Percentiles rank a stretch among this genome's conserved stretches.
These are phyloP conservation scores for Ligustrum vulgare DNA, from an alignment of 257 asterid species.

Conservation along the genomic window DNA sequence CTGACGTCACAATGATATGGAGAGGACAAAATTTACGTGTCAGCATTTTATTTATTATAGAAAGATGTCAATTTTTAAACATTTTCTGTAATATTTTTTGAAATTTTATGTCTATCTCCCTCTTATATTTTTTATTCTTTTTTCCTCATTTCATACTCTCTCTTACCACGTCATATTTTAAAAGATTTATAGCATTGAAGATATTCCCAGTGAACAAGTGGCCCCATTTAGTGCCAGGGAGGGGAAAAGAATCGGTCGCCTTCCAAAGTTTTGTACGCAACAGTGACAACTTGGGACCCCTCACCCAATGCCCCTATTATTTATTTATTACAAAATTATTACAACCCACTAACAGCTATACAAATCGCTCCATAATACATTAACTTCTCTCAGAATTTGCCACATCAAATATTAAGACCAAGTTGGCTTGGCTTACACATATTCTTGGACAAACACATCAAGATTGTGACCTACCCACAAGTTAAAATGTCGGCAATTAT, in stretches of 20 bases:
- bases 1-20: too few relatives aligned
- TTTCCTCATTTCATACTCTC: too few relatives aligned
- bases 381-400: not conserved
- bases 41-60: too few relatives aligned
- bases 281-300: conserved; percentile 20
- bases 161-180: too few relatives aligned
- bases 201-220: conserved; percentile 10
- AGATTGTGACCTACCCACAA: not conserved
- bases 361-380: not conserved
- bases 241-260: conserved; percentile 26
- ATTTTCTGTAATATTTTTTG: too few relatives aligned
- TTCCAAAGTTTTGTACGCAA: conserved; percentile 33
- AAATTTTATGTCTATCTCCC: too few relatives aligned
- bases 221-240: conserved; percentile 40
- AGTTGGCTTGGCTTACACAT: too few relatives aligned
- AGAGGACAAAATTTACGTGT: too few relatives aligned
- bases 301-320: not conserved
- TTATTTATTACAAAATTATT: not conserved
- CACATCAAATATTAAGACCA: not conserved
- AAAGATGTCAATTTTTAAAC: too few relatives aligned
- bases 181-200: too few relatives aligned
- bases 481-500: too few relatives aligned
- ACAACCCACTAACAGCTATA: not conserved
- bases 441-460: not conserved
- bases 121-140: too few relatives aligned